These are phyloP conservation scores for Didymella keratinophila DNA, from an alignment of 2,329 filamentous ascomycete genomes.

Conservation along the genomic window DNA sequence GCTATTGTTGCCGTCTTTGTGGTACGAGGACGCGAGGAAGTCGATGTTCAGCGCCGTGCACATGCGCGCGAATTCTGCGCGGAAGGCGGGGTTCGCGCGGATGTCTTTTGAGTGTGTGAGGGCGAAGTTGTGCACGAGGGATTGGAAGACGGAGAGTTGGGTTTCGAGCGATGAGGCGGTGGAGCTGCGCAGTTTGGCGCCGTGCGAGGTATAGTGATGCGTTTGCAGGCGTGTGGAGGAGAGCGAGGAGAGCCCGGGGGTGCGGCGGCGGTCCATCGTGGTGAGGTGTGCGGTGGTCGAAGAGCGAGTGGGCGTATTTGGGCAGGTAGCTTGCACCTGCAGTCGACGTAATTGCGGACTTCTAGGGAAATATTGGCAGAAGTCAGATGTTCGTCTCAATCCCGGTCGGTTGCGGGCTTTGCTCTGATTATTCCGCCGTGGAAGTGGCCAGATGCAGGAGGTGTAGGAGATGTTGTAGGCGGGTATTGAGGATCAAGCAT, in stretches of 20 bases:
- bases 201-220: conserved; percentile 90
- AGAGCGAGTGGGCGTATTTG: too few species aligned
- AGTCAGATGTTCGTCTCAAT: too few species aligned
- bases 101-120: conserved; percentile 95
- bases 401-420: too few species aligned
- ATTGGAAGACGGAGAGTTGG: conserved; percentile 95
- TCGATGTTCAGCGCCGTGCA: conserved; percentile 97
- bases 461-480: too few species aligned
- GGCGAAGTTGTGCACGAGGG: conserved; percentile 92
- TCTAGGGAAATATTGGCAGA: too few species aligned
- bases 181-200: conserved; percentile 81
- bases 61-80: conserved; percentile 98
- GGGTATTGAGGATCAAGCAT: background rate
- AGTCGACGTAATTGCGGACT: too few species aligned
- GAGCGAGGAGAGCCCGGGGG: conserved; percentile 82
- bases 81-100: conserved; percentile 91
- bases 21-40: conserved; percentile 70
- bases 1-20: conserved; percentile 60
- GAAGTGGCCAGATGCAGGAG: too few species aligned
- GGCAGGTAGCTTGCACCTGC: too few species aligned
- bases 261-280: conserved; percentile 67
- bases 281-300: too few species aligned
- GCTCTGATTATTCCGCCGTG: too few species aligned
- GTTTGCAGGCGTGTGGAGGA: conserved; percentile 71
- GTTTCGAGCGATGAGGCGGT: conserved; percentile 88